Conservation (phyloP, 805 yeast genomes). For the Cyberlindnera maclurae region DNA sequence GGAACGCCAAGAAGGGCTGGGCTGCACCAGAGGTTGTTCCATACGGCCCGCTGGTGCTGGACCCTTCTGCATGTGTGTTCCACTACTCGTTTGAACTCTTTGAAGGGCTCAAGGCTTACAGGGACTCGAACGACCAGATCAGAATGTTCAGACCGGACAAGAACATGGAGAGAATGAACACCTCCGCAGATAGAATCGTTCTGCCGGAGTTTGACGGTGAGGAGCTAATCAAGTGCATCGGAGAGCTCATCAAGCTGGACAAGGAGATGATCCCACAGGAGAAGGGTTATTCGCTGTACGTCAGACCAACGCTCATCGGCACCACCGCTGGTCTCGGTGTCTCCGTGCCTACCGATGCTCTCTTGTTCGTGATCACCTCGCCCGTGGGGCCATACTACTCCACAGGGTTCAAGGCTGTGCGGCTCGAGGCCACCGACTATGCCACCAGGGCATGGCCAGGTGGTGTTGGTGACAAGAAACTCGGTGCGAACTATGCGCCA, state of each 20-base stretch:
- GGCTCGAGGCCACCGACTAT: slow-evolving; percentile 88
- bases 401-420: slow-evolving; percentile 94
- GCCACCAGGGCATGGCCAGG: slow-evolving; percentile 99
- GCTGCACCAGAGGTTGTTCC: slow-evolving; percentile 82
- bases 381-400: slow-evolving; percentile 97
- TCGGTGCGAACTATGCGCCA: slow-evolving; percentile 98
- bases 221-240: slow-evolving; percentile 68
- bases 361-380: slow-evolving; percentile 80
- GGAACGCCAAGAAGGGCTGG: slow-evolving; percentile 81
- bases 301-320: slow-evolving; percentile 94
- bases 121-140: slow-evolving; percentile 51
- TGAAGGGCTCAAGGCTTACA: slow-evolving; percentile 94
- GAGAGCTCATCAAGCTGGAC: slow-evolving; percentile 70
- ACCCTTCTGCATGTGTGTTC: slow-evolving; percentile 86
- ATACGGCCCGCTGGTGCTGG: slow-evolving; percentile 65
- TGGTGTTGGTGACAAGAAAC: slow-evolving; percentile 92
- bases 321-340: slow-evolving; percentile 88
- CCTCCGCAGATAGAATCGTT: slow-evolving; percentile 82
- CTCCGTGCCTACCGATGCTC: slow-evolving; percentile 70
- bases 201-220: slow-evolving; percentile 81
- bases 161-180: slow-evolving; percentile 89
- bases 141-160: slow-evolving; percentile 86
- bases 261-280: slow-evolving; percentile 74
- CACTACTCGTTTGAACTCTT: slow-evolving; percentile 94
- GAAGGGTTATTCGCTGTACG: slow-evolving; percentile 83